Percentiles rank a stretch among this genome's conserved stretches.
These are phyloP conservation scores for Spiromastix sp. DNA, from an alignment of 2,329 filamentous ascomycete genomes.

Conservation along the genomic window DNA sequence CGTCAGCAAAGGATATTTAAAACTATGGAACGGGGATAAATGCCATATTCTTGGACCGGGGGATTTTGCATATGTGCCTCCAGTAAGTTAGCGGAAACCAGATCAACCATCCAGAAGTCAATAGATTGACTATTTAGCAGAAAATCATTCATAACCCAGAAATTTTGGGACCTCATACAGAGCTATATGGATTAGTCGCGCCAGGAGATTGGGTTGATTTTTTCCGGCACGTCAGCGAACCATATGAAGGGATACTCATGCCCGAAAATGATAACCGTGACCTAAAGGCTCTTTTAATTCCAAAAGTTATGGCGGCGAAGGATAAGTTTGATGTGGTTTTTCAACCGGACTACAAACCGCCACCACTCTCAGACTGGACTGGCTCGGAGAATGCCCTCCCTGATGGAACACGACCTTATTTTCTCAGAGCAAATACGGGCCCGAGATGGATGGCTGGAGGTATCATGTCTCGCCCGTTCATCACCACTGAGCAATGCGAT, in stretches of 20 bases:
- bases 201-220: constrained; percentile 53
- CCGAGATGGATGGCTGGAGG: constrained; percentile 39
- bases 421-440: constrained; percentile 41
- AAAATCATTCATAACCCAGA: constrained; percentile 47
- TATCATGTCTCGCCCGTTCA: constrained; percentile 38
- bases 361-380: constrained; percentile 35
- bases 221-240: constrained; percentile 47
- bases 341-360: constrained; percentile 37
- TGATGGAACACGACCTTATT: constrained; percentile 36
- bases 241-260: constrained; percentile 40
- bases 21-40: constrained; percentile 49
- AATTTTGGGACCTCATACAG: constrained; percentile 44
- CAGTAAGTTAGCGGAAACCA: constrained; percentile 29
- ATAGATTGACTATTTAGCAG: constrained; percentile 17
- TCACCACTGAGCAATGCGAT: constrained; percentile 37
- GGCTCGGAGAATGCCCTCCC: constrained; percentile 32
- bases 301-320: constrained; percentile 46
- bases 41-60: constrained; percentile 44
- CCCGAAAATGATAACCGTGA: constrained; percentile 45
- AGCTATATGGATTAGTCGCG: constrained; percentile 44
- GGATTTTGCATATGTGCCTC: constrained; percentile 49
- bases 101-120: constrained; percentile 19
- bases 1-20: constrained; percentile 44
- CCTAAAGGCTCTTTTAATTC: constrained; percentile 40
- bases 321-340: constrained; percentile 48